Conservation (phyloP, 352 stramenopile genomes). For the Globisporangium iwayamae region DNA sequence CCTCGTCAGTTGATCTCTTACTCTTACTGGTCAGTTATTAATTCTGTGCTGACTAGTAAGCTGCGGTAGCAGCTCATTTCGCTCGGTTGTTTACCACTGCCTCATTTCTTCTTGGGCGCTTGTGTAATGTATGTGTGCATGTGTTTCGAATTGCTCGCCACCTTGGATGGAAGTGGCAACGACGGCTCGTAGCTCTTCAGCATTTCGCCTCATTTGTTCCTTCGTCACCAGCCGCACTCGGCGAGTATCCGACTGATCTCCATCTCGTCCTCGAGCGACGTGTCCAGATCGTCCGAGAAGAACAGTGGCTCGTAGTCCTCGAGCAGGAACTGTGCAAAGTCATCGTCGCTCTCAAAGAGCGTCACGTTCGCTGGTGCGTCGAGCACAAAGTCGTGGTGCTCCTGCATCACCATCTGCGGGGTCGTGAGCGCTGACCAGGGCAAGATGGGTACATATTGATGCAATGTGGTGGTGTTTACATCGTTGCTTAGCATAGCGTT, state of each 20-base stretch:
- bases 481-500: background rate
- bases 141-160: background rate
- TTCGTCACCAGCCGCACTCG: constrained; percentile 17
- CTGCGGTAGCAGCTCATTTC: no score
- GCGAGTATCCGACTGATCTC: constrained; percentile 22
- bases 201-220: background rate
- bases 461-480: background rate
- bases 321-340: constrained; percentile 18
- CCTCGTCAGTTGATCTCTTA: no score
- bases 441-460: constrained; percentile 13
- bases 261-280: constrained; percentile 17
- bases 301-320: constrained; percentile 22
- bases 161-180: background rate
- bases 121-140: background rate
- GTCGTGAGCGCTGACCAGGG: constrained; percentile 15
- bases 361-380: constrained; percentile 3
- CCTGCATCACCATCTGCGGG: constrained; percentile 18
- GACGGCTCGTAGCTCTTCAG: background rate
- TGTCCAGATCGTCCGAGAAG: constrained; percentile 13
- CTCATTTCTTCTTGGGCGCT: no score
- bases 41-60: no score
- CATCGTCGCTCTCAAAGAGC: constrained; percentile 18
- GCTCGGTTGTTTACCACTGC: no score
- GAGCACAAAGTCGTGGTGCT: constrained; percentile 18
- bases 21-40: no score